These are phyloP conservation scores for Gloeostereum incarnatum DNA, from an alignment of 768 basidiomycete genomes.

Conservation along the genomic window DNA sequence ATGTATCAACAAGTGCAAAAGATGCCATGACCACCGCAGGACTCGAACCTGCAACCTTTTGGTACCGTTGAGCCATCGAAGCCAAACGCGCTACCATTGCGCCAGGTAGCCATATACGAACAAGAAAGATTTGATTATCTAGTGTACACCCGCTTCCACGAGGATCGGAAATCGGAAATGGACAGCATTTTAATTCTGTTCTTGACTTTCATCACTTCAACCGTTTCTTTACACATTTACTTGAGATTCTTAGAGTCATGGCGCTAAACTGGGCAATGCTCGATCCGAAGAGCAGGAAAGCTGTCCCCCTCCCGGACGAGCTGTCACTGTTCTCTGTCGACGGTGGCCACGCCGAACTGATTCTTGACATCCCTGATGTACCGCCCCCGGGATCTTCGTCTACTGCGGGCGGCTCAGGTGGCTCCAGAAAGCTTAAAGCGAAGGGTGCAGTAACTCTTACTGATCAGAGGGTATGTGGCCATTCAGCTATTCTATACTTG, in stretches of 20 bases:
- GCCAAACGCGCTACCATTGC: slow-evolving; percentile 96
- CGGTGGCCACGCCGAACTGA: slow-evolving; percentile 48
- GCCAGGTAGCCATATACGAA: slow-evolving; percentile 74
- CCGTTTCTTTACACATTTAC: too few relatives aligned
- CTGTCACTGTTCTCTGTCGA: slow-evolving; percentile 45
- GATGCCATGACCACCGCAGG: slow-evolving; percentile 90
- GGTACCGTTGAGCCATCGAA: slow-evolving; percentile 67
- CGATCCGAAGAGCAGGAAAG: slow-evolving; percentile 35
- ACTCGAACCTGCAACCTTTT: slow-evolving; percentile 97
- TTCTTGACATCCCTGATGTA: slow-evolving; percentile 46
- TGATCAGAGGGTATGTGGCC: slow-evolving; percentile 54
- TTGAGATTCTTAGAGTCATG: too few relatives aligned
- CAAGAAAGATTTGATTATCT: too few relatives aligned
- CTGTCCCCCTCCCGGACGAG: slow-evolving; percentile 60
- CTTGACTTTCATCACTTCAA: too few relatives aligned
- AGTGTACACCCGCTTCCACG: too few relatives aligned
- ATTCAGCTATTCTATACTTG: slow-evolving; percentile 1
- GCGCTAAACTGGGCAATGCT: slow-evolving; percentile 77
- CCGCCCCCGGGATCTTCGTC: slow-evolving; percentile 30
- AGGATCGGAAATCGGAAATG: too few relatives aligned
- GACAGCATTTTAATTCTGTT: too few relatives aligned
- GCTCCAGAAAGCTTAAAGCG: slow-evolving; percentile 47
- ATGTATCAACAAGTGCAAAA: too few relatives aligned
- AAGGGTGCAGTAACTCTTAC: slow-evolving; percentile 55
- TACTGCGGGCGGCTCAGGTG: slow-evolving; percentile 42